Base-by-base conservation (phyloP, 495 filamentous ascomycete genomes). In the Penicillium tannophilum region DNA sequence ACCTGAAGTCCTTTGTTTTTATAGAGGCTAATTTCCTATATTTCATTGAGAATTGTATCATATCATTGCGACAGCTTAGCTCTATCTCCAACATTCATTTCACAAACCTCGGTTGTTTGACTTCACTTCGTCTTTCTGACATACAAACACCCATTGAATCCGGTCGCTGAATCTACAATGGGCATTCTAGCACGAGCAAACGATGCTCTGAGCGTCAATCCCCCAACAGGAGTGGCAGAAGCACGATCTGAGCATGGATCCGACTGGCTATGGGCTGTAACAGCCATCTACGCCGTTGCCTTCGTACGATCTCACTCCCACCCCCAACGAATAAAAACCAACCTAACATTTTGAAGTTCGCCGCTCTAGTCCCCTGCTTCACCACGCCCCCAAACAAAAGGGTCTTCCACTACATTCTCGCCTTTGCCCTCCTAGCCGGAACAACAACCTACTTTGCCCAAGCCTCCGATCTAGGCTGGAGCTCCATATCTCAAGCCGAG, bases 391-490 rank as follows among this genome's bases (percentile, higher is more conserved):
- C 33, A 41, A 67, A 67, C 26, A 75, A 86, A 19, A 82, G 89
- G 16, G 65, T 89, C 58, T 90, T 90, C 73, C 86, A 90, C 72
- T 89, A 90, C 70, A 82, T 90, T 64, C 83, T 82, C 4, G 82
- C 84, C 26, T 71, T 74, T 11, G 79, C 85, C 60, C 82, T 86
- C 16, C 70, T 86, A 47, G 82, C 89, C 17, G 83, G 85, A 7
- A 73, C 83, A 23, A 83, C 89, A 58, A 79, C 87, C 31, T 90
- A 90, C 66, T 91, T 85, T 69, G 79, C 82, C 62, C 87, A 89
- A 80, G 87, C 79, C 42, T 84, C 86, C 6, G 84, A 89, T 64
- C 73, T 91, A 0, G 89, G 88, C 50, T 86, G 82, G 70, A 82
- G 80, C 10, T 79, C 85, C 19, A 82, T 86, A 26, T 75, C 87